Percentiles rank a stretch among this genome's conserved stretches.
Evolutionary conservation across 78 protist species (phyloP).

Genomic region (Dictyostelium firmibasis): DNA sequence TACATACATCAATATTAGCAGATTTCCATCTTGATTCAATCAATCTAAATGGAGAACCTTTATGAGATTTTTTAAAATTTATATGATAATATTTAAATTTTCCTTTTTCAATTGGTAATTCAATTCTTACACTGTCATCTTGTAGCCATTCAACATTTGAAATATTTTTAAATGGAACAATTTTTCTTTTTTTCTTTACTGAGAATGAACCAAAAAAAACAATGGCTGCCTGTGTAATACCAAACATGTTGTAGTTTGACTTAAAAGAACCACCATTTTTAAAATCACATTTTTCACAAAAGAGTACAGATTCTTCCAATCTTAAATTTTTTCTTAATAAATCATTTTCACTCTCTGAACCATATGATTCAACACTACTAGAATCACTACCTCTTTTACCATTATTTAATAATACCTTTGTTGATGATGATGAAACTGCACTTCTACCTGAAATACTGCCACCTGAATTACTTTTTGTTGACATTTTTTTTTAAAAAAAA

Average conservation of each 20-base stretch:
- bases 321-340: not conserved
- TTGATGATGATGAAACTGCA: not conserved
- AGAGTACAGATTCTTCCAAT: not conserved
- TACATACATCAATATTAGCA: not conserved
- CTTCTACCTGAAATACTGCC: not conserved
- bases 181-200: not conserved
- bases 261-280: not conserved
- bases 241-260: not conserved
- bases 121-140: not conserved
- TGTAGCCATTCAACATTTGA: not conserved
- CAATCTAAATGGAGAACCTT: conserved; percentile 11
- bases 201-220: not conserved
- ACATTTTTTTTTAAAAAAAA: not conserved
- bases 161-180: not conserved
- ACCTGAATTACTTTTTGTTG: not conserved
- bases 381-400: not conserved
- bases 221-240: not conserved
- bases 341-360: not conserved
- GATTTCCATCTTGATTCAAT: conserved; percentile 17
- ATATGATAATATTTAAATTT: not conserved
- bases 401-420: not conserved
- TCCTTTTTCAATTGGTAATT: not conserved
- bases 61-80: not conserved
- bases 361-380: not conserved
- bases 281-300: not conserved